These are phyloP conservation scores for Annona squamosa DNA, from an alignment of 164 flowering plant species.

Conservation along the genomic window DNA sequence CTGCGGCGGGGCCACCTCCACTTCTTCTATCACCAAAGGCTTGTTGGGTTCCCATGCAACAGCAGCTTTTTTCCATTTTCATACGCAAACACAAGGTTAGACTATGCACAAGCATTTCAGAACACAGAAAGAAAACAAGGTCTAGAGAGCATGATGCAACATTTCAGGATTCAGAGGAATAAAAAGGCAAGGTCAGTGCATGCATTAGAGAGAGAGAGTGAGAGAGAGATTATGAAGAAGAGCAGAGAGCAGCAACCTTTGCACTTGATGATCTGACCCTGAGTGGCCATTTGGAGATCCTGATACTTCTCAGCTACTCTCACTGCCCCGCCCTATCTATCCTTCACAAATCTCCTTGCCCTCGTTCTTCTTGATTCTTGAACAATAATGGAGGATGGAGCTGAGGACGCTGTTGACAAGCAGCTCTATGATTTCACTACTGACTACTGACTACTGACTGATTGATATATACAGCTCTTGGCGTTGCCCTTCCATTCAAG, in stretches of 20 bases:
- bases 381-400: too few species aligned
- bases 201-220: background rate
- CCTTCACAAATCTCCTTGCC: too few species aligned
- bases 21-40: slow-evolving; percentile 67
- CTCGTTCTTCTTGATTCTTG: too few species aligned
- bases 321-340: too few species aligned
- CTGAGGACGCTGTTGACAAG: too few species aligned
- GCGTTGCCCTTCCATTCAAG: too few species aligned
- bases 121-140: background rate
- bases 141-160: background rate
- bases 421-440: too few species aligned
- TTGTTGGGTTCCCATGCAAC: slow-evolving; percentile 95
- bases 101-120: background rate
- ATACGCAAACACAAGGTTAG: slow-evolving; percentile 1
- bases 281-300: slow-evolving; percentile 45
- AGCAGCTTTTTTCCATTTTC: slow-evolving; percentile 57
- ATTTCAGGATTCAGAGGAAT: background rate
- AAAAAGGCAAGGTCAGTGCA: background rate
- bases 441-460: too few species aligned
- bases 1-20: slow-evolving; percentile 94
- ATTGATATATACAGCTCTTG: too few species aligned
- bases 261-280: slow-evolving; percentile 96
- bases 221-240: slow-evolving; percentile 8
- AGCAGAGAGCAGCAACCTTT: slow-evolving; percentile 52
- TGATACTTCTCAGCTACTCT: too few species aligned